Conservation (phyloP, 2,329 filamentous ascomycete genomes). For the Purpureocillium takamizusanense region DNA sequence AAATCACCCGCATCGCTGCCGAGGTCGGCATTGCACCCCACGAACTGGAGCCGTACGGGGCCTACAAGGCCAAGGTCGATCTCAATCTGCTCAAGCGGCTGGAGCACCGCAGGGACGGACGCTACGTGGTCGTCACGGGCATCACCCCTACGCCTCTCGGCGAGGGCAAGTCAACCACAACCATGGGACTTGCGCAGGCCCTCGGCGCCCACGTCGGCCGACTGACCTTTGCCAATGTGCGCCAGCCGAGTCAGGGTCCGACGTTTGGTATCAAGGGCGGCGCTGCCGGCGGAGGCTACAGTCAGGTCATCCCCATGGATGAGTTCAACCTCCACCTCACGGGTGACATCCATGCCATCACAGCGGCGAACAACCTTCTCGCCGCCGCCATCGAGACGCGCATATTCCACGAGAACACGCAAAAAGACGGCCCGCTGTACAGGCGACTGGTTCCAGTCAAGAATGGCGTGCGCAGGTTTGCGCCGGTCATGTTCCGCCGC, state of each 20-base stretch:
- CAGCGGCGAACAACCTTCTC: slow-evolving; percentile 92
- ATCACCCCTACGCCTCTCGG: slow-evolving; percentile 95
- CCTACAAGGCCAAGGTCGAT: slow-evolving; percentile 93
- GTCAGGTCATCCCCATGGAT: slow-evolving; percentile 98
- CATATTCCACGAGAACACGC: slow-evolving; percentile 95
- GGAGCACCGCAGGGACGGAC: slow-evolving; percentile 77
- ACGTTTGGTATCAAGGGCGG: slow-evolving; percentile 99
- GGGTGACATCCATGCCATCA: slow-evolving; percentile 95
- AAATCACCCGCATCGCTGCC: slow-evolving; percentile 72
- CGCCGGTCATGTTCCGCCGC: slow-evolving; percentile 84
- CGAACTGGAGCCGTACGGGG: slow-evolving; percentile 89
- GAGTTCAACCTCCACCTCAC: slow-evolving; percentile 98
- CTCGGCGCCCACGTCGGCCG: slow-evolving; percentile 81
- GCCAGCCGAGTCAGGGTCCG: slow-evolving; percentile 92
- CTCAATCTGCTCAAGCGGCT: slow-evolving; percentile 74
- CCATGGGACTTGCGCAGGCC: slow-evolving; percentile 89
- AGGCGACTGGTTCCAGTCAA: slow-evolving; percentile 80
- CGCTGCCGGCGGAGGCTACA: slow-evolving; percentile 94
- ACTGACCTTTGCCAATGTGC: slow-evolving; percentile 90
- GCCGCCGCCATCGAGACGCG: slow-evolving; percentile 94
- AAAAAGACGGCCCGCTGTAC: slow-evolving; percentile 84
- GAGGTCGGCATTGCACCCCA: slow-evolving; percentile 83
- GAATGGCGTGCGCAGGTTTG: slow-evolving; percentile 81
- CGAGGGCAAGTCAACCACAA: slow-evolving; percentile 97
- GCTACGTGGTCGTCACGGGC: slow-evolving; percentile 86